Percentiles rank a stretch among this genome's conserved stretches.
Conservation (phyloP, 805 yeast genomes). For the Starmera dryadoides region DNA sequence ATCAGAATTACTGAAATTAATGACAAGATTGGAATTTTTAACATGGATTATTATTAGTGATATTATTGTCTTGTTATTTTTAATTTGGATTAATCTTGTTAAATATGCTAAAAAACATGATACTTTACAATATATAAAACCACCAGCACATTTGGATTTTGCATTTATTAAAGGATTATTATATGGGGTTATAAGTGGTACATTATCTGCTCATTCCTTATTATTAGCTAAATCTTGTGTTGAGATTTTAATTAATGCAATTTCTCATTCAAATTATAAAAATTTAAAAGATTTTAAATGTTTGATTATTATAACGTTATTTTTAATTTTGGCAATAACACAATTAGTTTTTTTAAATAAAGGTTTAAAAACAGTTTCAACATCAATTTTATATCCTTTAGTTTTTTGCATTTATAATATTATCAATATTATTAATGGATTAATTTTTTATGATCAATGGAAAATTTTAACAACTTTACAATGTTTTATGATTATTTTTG, state of each 20-base stretch:
- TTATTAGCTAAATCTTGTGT: conserved; percentile 80
- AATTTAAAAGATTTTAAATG: conserved; percentile 34
- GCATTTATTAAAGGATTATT: conserved; percentile 45
- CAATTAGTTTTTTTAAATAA: conserved; percentile 70
- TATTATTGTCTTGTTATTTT: conserved; percentile 20
- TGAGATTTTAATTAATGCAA: conserved; percentile 50
- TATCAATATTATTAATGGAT: conserved; percentile 57
- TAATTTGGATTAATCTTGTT: conserved; percentile 21
- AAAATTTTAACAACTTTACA: conserved; percentile 25
- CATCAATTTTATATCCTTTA: conserved; percentile 76
- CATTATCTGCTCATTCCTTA: conserved; percentile 78
- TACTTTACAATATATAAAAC: not conserved
- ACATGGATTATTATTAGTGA: conserved; percentile 44
- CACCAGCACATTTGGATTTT: conserved; percentile 4
- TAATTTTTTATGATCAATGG: conserved; percentile 51
- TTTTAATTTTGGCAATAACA: conserved; percentile 56
- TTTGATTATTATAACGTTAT: conserved; percentile 44
- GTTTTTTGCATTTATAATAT: conserved; percentile 80
- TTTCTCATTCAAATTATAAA: conserved; percentile 24
- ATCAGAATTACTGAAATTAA: conserved; percentile 36
- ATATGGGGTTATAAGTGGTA: conserved; percentile 67
- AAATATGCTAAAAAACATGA: conserved; percentile 3
- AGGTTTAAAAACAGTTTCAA: conserved; percentile 63
- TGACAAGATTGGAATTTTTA: conserved; percentile 40
- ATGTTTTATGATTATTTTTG: conserved; percentile 39